A percentile compares a stretch with the other conserved stretches of the same genome.
Evolutionary conservation across 2,329 filamentous ascomycete genomes (phyloP).

Genomic region (Ophiostoma piceae): DNA sequence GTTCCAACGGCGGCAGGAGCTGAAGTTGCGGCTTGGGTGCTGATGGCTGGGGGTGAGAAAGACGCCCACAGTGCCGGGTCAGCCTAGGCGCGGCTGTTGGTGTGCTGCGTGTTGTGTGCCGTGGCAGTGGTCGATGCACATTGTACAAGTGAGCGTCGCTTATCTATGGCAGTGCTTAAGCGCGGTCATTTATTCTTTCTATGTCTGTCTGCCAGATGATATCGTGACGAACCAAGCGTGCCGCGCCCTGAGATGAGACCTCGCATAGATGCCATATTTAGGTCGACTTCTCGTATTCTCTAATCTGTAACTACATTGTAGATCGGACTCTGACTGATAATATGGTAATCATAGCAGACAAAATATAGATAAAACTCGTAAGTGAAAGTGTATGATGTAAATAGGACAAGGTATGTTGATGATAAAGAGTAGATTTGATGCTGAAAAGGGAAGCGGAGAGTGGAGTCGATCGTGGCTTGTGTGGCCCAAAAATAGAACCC

Average conservation of each 20-base stretch:
- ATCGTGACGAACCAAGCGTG: neutral
- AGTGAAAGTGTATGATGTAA: neutral
- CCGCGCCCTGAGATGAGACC: neutral
- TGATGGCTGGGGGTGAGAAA: neutral
- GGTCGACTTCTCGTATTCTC: too few relatives aligned
- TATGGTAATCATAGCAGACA: too few relatives aligned
- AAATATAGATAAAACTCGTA: too few relatives aligned
- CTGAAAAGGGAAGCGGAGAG: neutral
- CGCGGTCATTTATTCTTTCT: neutral
- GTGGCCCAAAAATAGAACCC: constrained; percentile 7
- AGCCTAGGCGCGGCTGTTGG: constrained; percentile 4
- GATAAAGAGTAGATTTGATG: neutral
- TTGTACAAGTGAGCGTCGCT: too few relatives aligned
- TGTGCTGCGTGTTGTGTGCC: neutral
- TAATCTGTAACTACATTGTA: too few relatives aligned
- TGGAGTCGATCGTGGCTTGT: neutral
- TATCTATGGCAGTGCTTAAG: neutral
- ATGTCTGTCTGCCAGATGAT: too few relatives aligned
- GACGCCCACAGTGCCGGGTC: neutral
- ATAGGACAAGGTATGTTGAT: neutral
- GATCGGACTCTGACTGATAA: too few relatives aligned
- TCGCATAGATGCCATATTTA: neutral
- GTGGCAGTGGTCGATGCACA: neutral
- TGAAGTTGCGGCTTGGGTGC: too few relatives aligned
- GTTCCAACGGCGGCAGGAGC: too few relatives aligned